Evolutionary conservation across 2,329 filamentous ascomycete genomes (phyloP).

Genomic region (Chaetomiaceae sp.): DNA sequence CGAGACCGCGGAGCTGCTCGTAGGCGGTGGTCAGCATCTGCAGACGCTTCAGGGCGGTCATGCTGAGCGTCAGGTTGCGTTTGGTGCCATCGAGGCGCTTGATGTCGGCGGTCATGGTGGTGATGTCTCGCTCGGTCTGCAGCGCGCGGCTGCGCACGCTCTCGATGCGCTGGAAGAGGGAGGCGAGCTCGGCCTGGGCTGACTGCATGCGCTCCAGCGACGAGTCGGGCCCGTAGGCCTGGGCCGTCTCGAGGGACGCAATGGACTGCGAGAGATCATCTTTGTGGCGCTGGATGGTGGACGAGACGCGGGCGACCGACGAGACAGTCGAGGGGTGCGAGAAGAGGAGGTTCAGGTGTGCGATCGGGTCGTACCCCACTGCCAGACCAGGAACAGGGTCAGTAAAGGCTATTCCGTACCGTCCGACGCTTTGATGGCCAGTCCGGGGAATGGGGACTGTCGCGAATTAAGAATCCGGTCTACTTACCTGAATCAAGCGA

Average conservation of each 20-base stretch:
- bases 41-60: conserved; percentile 93
- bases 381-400: conserved; percentile 16
- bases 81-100: conserved; percentile 96
- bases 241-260: conserved; percentile 64
- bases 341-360: conserved; percentile 91
- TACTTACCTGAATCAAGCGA: conserved; percentile 26
- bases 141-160: conserved; percentile 83
- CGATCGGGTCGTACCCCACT: conserved; percentile 84
- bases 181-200: conserved; percentile 82
- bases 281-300: conserved; percentile 68
- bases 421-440: no score
- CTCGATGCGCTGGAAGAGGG: conserved; percentile 92
- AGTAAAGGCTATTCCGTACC: conserved; percentile 2
- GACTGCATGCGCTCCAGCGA: conserved; percentile 88
- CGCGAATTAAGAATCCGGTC: no score
- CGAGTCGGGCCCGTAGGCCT: conserved; percentile 80
- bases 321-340: conserved; percentile 80
- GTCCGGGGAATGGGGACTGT: no score
- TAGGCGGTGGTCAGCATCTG: conserved; percentile 99
- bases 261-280: conserved; percentile 80
- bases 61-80: conserved; percentile 90
- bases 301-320: conserved; percentile 69
- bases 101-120: conserved; percentile 98
- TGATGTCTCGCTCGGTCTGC: conserved; percentile 92
- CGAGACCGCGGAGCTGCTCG: conserved; percentile 81